Evolutionary conservation across 2,329 filamentous ascomycete species (phyloP).

Genomic region (Fusarium vanettenii): DNA sequence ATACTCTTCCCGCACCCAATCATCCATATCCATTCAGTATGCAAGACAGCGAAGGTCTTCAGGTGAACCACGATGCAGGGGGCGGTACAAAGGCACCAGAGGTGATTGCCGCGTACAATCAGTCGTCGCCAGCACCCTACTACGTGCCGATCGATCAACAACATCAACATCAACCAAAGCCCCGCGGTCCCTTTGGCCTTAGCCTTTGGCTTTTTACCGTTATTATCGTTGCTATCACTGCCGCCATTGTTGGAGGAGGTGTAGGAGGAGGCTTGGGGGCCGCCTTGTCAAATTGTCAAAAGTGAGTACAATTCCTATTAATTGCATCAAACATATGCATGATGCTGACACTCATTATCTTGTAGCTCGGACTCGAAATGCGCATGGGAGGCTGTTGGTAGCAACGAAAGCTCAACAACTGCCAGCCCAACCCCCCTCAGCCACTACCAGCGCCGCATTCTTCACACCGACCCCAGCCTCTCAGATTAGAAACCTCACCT

Average conservation of each 20-base stretch:
- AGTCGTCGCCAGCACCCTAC: background rate
- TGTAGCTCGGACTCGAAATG: background rate
- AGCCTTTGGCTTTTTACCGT: background rate
- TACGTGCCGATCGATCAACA: background rate
- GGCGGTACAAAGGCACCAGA: background rate
- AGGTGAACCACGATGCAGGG: background rate
- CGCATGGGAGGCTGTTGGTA: background rate
- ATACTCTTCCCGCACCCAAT: background rate
- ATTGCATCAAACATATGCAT: background rate
- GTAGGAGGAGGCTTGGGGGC: background rate
- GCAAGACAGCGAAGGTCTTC: background rate
- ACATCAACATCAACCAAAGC: background rate
- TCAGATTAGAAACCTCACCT: background rate
- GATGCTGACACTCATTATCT: background rate
- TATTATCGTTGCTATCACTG: background rate
- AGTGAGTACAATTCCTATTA: background rate
- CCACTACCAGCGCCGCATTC: background rate
- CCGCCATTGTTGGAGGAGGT: background rate
- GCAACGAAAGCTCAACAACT: background rate
- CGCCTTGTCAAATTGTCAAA: background rate
- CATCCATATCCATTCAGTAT: background rate
- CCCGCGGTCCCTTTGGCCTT: background rate
- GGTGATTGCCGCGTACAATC: background rate
- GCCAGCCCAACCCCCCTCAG: background rate
- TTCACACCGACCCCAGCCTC: background rate